Conservation (phyloP, 306 rosid genomes). For the Prunus dulcis region DNA sequence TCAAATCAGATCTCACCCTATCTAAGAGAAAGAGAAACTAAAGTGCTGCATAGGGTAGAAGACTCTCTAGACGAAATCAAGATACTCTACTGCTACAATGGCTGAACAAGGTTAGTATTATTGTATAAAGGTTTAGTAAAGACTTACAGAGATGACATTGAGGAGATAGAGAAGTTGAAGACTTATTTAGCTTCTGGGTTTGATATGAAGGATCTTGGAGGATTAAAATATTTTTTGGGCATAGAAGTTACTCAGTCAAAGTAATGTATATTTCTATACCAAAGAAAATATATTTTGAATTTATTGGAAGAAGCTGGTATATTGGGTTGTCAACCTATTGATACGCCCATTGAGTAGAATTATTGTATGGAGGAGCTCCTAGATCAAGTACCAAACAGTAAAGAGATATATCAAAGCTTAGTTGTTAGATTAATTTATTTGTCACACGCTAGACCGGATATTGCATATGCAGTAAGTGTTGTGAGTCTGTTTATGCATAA, state of each 20-base stretch:
- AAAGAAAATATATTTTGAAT: too few species aligned
- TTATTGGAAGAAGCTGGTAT: not conserved
- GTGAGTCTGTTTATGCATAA: not conserved
- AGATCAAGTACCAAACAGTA: not conserved
- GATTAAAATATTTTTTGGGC: not conserved
- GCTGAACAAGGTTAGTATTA: too few species aligned
- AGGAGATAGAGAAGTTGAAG: not conserved
- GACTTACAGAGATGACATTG: not conserved
- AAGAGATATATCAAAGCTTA: not conserved
- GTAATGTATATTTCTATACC: too few species aligned
- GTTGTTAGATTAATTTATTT: not conserved
- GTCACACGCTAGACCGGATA: not conserved
- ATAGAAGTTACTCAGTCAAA: too few species aligned
- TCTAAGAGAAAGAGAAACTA: too few species aligned
- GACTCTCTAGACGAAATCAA: too few species aligned
- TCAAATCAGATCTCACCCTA: too few species aligned
- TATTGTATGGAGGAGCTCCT: not conserved
- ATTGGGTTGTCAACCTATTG: not conserved
- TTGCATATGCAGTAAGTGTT: not conserved
- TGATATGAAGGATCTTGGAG: not conserved
- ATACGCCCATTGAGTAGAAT: not conserved
- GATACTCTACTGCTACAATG: too few species aligned
- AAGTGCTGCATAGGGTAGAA: too few species aligned
- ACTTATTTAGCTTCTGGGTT: not conserved
- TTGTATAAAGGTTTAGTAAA: too few species aligned